Evolutionary conservation across 192 early-diverging fungal genomes (phyloP), one percentile per base, ranked within the genome.

Genomic region (Coemansia asiatica): DNA sequence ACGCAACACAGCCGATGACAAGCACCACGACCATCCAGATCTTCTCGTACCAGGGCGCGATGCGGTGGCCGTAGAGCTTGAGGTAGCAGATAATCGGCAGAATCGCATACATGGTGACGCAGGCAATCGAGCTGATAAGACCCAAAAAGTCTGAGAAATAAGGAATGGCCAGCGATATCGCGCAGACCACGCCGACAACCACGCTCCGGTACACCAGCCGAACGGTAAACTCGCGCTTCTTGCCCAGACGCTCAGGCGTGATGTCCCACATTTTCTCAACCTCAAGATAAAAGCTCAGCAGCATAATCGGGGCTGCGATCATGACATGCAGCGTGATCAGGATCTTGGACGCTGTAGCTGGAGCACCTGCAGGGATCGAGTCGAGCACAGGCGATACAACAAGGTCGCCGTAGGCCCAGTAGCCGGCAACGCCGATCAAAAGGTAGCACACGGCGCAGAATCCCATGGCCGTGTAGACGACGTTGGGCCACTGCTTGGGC

Each of bases 241-340:
- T 76, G 22, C 84, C 78, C 26, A 79, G 28, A 25, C 72, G 58
- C 57, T 75, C 67, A 4, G 71, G 48, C 1, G 74, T 74, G 36
- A 88, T 79, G 13, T 85, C 60, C 61, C 88, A 72, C 62, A 78
- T 74, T 12, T 84, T 68, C 69, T 91, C 90, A 27, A 89, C 50
- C 61, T 89, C 87, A 21, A 90, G 66, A 35, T 88, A 76, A 23
- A 91, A 86, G 6, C 88, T 87, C 6, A 89, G 87, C n/a, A 94
- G 56, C 36, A 92, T 72, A 36, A 94, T 87, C 2, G 92, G 92
- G 27, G 85, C 84, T 0, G 92, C 92, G 13, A 94, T 82, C 16
- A 94, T 73, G 1, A 94, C 92, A 60, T 94, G 92, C 3, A 85
- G 40, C 0, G 87, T 91, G 33, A 94, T 90, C 56, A 94, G 80